phyloP scores from a whole-genome alignment of 1,284 basidiomycete genomes.

The Tylopilus sp. region DNA sequence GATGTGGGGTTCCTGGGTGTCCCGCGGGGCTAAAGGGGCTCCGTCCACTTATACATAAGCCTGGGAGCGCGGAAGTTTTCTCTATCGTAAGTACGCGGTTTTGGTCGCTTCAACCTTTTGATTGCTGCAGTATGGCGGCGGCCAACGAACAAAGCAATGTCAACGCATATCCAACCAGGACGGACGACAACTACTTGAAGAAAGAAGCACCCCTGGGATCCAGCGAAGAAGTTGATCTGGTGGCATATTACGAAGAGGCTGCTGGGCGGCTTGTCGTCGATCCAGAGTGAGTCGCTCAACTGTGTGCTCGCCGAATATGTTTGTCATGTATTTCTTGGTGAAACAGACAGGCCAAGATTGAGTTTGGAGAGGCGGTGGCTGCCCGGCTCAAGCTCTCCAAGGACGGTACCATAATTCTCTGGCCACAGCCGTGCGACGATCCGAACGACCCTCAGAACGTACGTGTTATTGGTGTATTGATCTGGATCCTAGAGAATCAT shows the following conservation, averaged over 20 bases:
- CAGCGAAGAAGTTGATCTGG: slow-evolving; percentile 38
- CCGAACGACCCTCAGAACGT: slow-evolving; percentile 58
- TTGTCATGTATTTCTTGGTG: not conserved
- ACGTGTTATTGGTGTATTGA: slow-evolving; percentile 4
- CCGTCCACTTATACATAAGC: not conserved
- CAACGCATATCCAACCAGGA: not conserved
- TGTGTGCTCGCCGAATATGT: too few species aligned
- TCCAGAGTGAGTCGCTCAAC: slow-evolving; percentile 43
- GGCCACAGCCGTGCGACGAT: slow-evolving; percentile 54
- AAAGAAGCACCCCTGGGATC: not conserved
- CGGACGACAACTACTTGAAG: slow-evolving; percentile 1
- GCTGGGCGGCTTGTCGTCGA: slow-evolving; percentile 62
- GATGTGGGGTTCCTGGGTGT: not conserved
- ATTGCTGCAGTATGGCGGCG: not conserved
- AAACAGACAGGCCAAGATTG: slow-evolving; percentile 49
- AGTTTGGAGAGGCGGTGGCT: slow-evolving; percentile 47
- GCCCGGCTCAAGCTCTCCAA: slow-evolving; percentile 45
- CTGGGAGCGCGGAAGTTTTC: not conserved
- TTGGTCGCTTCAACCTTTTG: not conserved
- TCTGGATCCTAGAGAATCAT: not conserved
- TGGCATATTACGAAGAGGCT: slow-evolving; percentile 49
- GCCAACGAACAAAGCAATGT: not conserved
- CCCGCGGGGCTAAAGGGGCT: not conserved
- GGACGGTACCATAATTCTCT: slow-evolving; percentile 49
- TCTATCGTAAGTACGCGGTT: not conserved